phyloP scores from a whole-genome alignment of 176 grass and related monocot species.

The Oryza australiensis region DNA sequence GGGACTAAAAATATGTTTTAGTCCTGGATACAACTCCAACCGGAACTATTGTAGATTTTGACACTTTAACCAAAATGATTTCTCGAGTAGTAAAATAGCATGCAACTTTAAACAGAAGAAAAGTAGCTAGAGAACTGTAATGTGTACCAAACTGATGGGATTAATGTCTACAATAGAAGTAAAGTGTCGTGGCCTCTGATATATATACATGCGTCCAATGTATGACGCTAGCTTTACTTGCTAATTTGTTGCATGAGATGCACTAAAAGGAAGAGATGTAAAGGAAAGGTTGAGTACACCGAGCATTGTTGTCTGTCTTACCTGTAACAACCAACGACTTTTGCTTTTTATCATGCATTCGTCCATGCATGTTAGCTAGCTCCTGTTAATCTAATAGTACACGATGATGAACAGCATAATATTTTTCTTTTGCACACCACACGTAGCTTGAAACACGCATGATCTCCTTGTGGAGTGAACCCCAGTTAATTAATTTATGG shows the following conservation, averaged over 20 bases:
- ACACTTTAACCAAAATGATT: too few species aligned
- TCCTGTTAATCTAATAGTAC: slow-evolving; percentile 29
- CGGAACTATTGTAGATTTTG: too few species aligned
- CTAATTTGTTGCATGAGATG: slow-evolving; percentile 5
- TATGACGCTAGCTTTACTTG: slow-evolving; percentile 25
- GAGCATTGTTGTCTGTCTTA: slow-evolving; percentile 61
- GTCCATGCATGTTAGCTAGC: slow-evolving; percentile 52
- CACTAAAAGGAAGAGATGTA: slow-evolving; percentile 47
- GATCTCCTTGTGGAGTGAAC: background rate
- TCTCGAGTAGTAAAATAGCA: too few species aligned
- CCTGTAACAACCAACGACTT: slow-evolving; percentile 72
- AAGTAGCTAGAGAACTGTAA: slow-evolving; percentile 30
- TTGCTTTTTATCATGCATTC: slow-evolving; percentile 75
- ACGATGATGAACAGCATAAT: slow-evolving; percentile 15
- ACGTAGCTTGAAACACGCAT: background rate
- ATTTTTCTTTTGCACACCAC: background rate
- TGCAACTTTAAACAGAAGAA: slow-evolving; percentile 52
- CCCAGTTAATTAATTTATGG: background rate
- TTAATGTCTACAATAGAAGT: slow-evolving; percentile 23
- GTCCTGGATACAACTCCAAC: too few species aligned
- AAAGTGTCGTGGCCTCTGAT: slow-evolving; percentile 30
- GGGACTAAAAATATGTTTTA: too few species aligned
- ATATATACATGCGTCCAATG: slow-evolving; percentile 36
- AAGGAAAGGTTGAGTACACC: slow-evolving; percentile 46
- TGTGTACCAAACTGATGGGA: slow-evolving; percentile 28